These are phyloP conservation scores for Aspergillus jensenii DNA, from an alignment of 2,329 filamentous ascomycete species.

Conservation along the genomic window DNA sequence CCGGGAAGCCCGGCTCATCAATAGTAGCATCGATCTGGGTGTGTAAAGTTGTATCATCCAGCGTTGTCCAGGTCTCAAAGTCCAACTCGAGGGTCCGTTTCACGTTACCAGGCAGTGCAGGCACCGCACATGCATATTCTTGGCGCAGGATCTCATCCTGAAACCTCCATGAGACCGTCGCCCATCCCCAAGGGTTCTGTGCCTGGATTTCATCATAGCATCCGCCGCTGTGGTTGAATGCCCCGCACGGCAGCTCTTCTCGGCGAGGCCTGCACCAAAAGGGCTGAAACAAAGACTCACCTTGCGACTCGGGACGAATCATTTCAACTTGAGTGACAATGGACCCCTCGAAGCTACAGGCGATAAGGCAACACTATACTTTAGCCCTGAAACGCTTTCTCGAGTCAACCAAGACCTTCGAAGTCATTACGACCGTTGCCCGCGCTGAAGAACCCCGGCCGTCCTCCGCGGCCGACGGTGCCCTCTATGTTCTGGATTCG, in stretches of 20 bases:
- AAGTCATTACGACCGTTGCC: constrained; percentile 30
- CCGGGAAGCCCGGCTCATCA: too few relatives aligned
- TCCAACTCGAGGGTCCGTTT: not conserved
- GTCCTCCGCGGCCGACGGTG: constrained; percentile 20
- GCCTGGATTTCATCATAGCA: not conserved
- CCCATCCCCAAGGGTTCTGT: not conserved
- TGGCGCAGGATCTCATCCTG: not conserved
- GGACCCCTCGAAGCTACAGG: constrained; percentile 20
- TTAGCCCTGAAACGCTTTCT: constrained; percentile 46
- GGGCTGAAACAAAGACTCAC: not conserved
- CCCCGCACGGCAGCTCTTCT: not conserved
- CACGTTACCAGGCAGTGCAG: not conserved
- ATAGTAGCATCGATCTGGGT: too few relatives aligned
- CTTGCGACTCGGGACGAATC: not conserved
- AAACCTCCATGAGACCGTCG: not conserved
- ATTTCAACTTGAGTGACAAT: constrained; percentile 6
- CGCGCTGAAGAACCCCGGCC: not conserved
- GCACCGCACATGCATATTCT: not conserved
- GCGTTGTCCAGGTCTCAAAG: not conserved
- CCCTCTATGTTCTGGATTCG: constrained; percentile 64
- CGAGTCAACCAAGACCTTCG: constrained; percentile 36
- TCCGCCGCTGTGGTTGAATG: not conserved
- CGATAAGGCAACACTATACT: constrained; percentile 39
- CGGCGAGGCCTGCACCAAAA: not conserved
- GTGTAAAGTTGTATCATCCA: too few relatives aligned